phyloP scores from a whole-genome alignment of 352 stramenopile genomes.

The Sclerospora graminicola region DNA sequence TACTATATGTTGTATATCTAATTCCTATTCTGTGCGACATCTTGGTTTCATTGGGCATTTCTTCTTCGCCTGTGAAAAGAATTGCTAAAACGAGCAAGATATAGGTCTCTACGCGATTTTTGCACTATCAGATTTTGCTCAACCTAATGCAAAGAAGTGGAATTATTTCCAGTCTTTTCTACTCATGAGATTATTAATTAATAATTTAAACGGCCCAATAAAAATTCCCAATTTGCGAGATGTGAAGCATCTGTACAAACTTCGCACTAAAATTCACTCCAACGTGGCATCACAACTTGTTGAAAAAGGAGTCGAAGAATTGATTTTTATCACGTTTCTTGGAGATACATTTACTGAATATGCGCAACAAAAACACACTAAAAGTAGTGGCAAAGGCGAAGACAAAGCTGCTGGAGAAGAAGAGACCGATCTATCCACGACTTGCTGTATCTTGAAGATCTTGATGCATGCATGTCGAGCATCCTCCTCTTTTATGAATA shows the following conservation, averaged over 20 bases:
- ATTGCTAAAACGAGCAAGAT: slow-evolving; percentile 32
- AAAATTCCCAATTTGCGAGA: slow-evolving; percentile 9
- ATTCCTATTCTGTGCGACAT: slow-evolving; percentile 58
- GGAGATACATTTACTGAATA: slow-evolving; percentile 34
- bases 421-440: too few relatives aligned
- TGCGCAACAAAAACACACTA: slow-evolving; percentile 10
- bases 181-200: slow-evolving; percentile 27
- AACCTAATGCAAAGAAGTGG: slow-evolving; percentile 54
- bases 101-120: slow-evolving; percentile 50
- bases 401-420: slow-evolving; percentile 33
- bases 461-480: slow-evolving; percentile 51
- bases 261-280: too few relatives aligned
- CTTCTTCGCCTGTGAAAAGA: slow-evolving; percentile 39
- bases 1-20: slow-evolving; percentile 50
- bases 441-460: slow-evolving; percentile 70
- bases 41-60: slow-evolving; percentile 30
- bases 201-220: slow-evolving; percentile 6
- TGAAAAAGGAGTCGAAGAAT: slow-evolving; percentile 31
- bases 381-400: slow-evolving; percentile 13
- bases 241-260: slow-evolving; percentile 61
- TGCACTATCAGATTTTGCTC: slow-evolving; percentile 56
- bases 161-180: slow-evolving; percentile 43
- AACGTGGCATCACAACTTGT: slow-evolving; percentile 50
- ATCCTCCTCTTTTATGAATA: slow-evolving; percentile 49
- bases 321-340: slow-evolving; percentile 42